Conservation (phyloP, 164 flowering plant species). For the Chimonanthus praecox region DNA sequence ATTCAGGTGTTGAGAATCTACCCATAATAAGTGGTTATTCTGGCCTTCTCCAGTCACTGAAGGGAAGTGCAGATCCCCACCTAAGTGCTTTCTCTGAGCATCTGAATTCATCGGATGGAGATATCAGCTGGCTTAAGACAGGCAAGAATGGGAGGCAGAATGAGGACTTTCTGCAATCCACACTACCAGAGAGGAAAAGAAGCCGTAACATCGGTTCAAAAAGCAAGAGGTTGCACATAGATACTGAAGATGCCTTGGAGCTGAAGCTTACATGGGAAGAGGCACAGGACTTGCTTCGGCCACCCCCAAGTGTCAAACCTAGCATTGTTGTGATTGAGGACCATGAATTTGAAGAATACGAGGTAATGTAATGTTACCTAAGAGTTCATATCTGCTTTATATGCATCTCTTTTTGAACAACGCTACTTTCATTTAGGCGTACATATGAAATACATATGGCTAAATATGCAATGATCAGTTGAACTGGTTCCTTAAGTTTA, state of each 20-base stretch:
- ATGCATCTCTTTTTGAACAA: background rate
- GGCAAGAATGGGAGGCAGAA: constrained; percentile 38
- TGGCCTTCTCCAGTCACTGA: constrained; percentile 63
- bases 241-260: constrained; percentile 78
- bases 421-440: background rate
- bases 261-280: constrained; percentile 94
- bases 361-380: constrained; percentile 33
- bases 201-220: constrained; percentile 73
- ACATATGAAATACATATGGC: background rate
- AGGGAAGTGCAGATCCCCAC: constrained; percentile 56
- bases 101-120: constrained; percentile 33
- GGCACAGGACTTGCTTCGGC: constrained; percentile 91
- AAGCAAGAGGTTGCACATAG: constrained; percentile 74
- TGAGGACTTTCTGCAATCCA: constrained; percentile 34
- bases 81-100: constrained; percentile 44
- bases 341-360: constrained; percentile 73
- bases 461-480: background rate
- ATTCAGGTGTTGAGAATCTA: constrained; percentile 58
- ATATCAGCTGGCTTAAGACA: constrained; percentile 35
- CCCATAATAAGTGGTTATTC: constrained; percentile 52
- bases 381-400: background rate
- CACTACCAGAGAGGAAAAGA: constrained; percentile 49
- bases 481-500: background rate
- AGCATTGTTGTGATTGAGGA: constrained; percentile 57
- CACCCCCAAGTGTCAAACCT: constrained; percentile 69